Base-by-base conservation (phyloP, 2,329 filamentous ascomycete species). In the Delphinella strobiligena region DNA sequence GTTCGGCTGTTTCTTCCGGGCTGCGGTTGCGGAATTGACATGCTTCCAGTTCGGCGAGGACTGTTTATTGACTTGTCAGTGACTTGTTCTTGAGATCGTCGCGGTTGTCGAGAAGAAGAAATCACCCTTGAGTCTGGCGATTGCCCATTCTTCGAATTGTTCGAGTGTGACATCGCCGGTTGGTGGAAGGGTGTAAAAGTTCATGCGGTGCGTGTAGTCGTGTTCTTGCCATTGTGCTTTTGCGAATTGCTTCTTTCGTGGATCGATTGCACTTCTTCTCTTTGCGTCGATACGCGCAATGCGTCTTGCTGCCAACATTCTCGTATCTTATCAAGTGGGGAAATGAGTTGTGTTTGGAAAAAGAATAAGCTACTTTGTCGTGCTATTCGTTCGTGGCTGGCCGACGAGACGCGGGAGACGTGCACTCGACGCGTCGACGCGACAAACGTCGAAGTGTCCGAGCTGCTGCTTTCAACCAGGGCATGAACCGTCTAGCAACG, bases 71-170 rank as follows among this genome's bases (percentile, higher is more conserved):
- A 5, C 5, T 27, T 36, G 19, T 19, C 22, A 3, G 33, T 3
- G 2, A 2, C 4, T 16, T 15, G 18, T 12, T 12, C 7, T 7
- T 27, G 22, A 27, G 7, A 37, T 29, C 3, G 11, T n/a, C 2
- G 12, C 7, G 14, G 3, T 2, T 12, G 2, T 29, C n/a, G 5
- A 4, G 2, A 10, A 14, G 4, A 4, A 12, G 1, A 7, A 0
- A 14, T 7, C 36, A 86, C 86, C 75, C 64, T 86, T 80, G 49
- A 98, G 61, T 42, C 91, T 73, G 54, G 93, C 84, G 54, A 98
- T 96, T 9, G 88, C 91, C 91, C 91, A 98, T 72, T 94, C 87
- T 59, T 98, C 91, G 54, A 98, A 98, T 58, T 98, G 80, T 57
- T 98, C 91, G 31, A 98, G 77, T 0, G 86, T 93, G 51, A 98